Percentiles rank a stretch among this genome's conserved stretches.
phyloP scores from a whole-genome alignment of 345 rosid genomes.

The Murraya paniculata region DNA sequence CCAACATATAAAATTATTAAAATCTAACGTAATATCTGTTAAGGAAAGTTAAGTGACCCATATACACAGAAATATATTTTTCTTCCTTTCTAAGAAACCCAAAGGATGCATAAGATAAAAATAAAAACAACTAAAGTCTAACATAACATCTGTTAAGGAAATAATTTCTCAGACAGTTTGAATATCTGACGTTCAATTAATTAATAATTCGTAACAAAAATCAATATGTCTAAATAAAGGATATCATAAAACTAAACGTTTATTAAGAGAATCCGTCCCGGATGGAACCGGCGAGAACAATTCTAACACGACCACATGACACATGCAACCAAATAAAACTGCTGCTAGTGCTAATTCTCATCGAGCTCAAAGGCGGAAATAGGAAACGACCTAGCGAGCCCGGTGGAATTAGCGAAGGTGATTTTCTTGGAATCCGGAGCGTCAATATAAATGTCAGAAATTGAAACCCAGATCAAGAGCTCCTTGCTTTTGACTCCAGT shows the following conservation, averaged over 20 bases:
- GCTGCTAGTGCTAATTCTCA: background rate
- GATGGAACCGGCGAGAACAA: too few relatives aligned
- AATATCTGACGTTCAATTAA: background rate
- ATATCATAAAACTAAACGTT: background rate
- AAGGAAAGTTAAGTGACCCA: too few relatives aligned
- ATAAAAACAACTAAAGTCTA: background rate
- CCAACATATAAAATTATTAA: too few relatives aligned
- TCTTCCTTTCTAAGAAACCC: too few relatives aligned
- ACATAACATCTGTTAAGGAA: too few relatives aligned
- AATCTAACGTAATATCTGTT: too few relatives aligned
- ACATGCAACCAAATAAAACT: too few relatives aligned
- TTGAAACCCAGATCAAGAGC: slow-evolving; percentile 53
- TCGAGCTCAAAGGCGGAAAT: slow-evolving; percentile 48
- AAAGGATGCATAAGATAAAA: too few relatives aligned
- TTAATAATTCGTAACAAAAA: background rate
- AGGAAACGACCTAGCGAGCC: slow-evolving; percentile 54
- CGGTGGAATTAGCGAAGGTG: slow-evolving; percentile 40
- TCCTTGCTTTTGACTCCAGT: slow-evolving; percentile 59
- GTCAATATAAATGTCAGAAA: slow-evolving; percentile 46
- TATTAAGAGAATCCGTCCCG: background rate
- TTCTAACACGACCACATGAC: background rate
- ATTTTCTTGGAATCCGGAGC: slow-evolving; percentile 33
- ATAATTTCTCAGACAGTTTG: too few relatives aligned
- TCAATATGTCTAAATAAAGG: background rate
- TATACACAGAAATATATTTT: too few relatives aligned